These are phyloP conservation scores for Phytopythium helicoides DNA, from an alignment of 352 stramenopile species.

Conservation along the genomic window DNA sequence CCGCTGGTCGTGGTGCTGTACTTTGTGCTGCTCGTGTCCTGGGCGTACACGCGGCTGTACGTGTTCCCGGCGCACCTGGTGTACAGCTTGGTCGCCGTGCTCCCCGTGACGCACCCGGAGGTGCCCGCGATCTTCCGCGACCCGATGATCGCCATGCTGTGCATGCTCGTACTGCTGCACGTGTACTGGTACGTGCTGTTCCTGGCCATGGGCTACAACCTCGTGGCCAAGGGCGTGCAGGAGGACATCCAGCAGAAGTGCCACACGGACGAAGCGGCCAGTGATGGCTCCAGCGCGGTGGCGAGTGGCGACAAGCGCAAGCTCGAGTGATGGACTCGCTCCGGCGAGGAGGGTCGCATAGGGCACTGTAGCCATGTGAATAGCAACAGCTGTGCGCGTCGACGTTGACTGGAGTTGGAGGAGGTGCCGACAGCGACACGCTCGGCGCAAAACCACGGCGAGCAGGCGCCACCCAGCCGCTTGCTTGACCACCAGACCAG, in stretches of 20 bases:
- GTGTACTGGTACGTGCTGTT: constrained; percentile 51
- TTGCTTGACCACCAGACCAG: too few relatives aligned
- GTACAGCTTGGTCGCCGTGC: constrained; percentile 18
- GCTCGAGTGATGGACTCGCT: constrained; percentile 15
- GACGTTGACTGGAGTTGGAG: too few relatives aligned
- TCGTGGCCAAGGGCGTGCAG: constrained; percentile 33
- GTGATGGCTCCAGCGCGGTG: constrained; percentile 10
- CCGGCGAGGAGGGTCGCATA: too few relatives aligned
- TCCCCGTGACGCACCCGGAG: constrained; percentile 20
- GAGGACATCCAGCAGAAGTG: constrained; percentile 45
- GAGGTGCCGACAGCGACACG: too few relatives aligned
- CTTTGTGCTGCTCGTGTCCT: constrained; percentile 28
- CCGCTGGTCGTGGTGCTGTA: constrained; percentile 30
- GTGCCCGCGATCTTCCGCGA: constrained; percentile 21
- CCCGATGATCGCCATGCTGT: constrained; percentile 34
- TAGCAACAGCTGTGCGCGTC: neutral
- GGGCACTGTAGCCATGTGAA: neutral
- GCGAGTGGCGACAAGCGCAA: constrained; percentile 16
- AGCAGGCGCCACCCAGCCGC: too few relatives aligned
- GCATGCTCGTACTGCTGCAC: constrained; percentile 40
- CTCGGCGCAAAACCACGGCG: too few relatives aligned
- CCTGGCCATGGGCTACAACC: constrained; percentile 40
- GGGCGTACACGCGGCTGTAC: constrained; percentile 45
- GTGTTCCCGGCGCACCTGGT: constrained; percentile 39
- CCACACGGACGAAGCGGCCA: constrained; percentile 9